Conservation (phyloP, 1,284 basidiomycete genomes). For the Veloboletus limbatus region DNA sequence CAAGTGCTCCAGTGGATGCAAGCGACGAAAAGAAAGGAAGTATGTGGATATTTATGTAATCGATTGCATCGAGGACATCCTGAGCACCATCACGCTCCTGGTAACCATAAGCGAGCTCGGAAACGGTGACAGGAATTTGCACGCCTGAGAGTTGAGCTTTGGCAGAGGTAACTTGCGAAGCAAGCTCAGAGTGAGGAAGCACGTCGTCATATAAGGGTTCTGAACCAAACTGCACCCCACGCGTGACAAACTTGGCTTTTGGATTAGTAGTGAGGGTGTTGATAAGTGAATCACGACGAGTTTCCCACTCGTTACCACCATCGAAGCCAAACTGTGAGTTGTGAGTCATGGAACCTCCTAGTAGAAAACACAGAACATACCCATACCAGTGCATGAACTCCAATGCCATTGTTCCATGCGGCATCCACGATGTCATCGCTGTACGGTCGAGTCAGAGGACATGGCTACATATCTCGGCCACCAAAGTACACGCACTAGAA, state of each 20-base stretch:
- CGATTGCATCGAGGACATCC: slow-evolving; percentile 59
- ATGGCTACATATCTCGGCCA: not conserved
- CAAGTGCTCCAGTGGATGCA: slow-evolving; percentile 39
- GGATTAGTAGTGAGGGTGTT: slow-evolving; percentile 58
- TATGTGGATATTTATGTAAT: slow-evolving; percentile 70
- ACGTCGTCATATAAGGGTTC: slow-evolving; percentile 71
- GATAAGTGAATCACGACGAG: slow-evolving; percentile 53
- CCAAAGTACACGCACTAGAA: slow-evolving; percentile 53
- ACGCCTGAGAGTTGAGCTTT: slow-evolving; percentile 51
- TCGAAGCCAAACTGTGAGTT: slow-evolving; percentile 58
- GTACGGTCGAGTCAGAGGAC: not conserved
- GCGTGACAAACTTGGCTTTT: slow-evolving; percentile 64
- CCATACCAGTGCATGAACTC: slow-evolving; percentile 75
- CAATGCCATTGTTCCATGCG: slow-evolving; percentile 66
- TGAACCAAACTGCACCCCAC: slow-evolving; percentile 69
- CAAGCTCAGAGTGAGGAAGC: slow-evolving; percentile 50
- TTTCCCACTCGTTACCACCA: slow-evolving; percentile 51
- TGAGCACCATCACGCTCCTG: slow-evolving; percentile 51
- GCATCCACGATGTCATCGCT: slow-evolving; percentile 71
- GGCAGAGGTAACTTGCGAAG: slow-evolving; percentile 50
- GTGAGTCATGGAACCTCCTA: slow-evolving; percentile 5
- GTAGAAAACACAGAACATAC: slow-evolving; percentile 36
- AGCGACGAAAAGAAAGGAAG: slow-evolving; percentile 64
- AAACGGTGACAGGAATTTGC: slow-evolving; percentile 65
- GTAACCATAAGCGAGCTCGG: slow-evolving; percentile 49